Percentiles rank a stretch among this genome's conserved stretches.
These are phyloP conservation scores for Termitomyces sp. DNA, from an alignment of 768 basidiomycete species.

Conservation along the genomic window DNA sequence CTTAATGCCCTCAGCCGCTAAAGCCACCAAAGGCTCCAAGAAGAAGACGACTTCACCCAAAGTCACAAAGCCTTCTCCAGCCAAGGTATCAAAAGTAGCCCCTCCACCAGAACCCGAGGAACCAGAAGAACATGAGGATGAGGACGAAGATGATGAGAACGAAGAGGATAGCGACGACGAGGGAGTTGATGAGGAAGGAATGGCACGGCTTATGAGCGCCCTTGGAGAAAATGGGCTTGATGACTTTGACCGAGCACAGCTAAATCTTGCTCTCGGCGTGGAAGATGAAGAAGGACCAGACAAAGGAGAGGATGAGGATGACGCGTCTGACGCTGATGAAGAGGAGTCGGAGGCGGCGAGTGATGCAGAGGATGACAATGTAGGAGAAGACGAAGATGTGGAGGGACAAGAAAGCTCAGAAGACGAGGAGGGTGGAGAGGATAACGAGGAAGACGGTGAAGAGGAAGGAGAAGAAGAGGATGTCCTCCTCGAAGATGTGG, in stretches of 20 bases:
- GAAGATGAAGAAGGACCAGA: slow-evolving; percentile 12
- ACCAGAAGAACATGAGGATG: slow-evolving; percentile 9
- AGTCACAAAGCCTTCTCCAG: not conserved
- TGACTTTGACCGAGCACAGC: slow-evolving; percentile 58
- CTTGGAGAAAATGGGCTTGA: slow-evolving; percentile 65
- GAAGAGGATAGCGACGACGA: slow-evolving; percentile 32
- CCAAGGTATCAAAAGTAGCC: slow-evolving; percentile 4
- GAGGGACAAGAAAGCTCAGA: slow-evolving; percentile 59
- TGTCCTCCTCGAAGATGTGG: slow-evolving; percentile 66
- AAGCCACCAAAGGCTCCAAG: slow-evolving; percentile 4
- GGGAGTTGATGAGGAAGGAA: slow-evolving; percentile 54
- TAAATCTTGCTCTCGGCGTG: slow-evolving; percentile 37
- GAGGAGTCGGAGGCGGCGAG: slow-evolving; percentile 29
- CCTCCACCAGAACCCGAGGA: slow-evolving; percentile 4
- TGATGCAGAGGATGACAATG: slow-evolving; percentile 31
- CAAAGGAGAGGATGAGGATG: slow-evolving; percentile 19
- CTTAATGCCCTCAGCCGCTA: slow-evolving; percentile 9
- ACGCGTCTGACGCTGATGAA: slow-evolving; percentile 32
- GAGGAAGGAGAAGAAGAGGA: slow-evolving; percentile 44
- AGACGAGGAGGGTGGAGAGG: slow-evolving; percentile 44
- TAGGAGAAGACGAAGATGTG: slow-evolving; percentile 39
- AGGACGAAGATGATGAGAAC: slow-evolving; percentile 14
- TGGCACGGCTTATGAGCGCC: slow-evolving; percentile 51
- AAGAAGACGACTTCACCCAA: slow-evolving; percentile 3
- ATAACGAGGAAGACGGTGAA: slow-evolving; percentile 29